Evolutionary conservation across 2,329 filamentous ascomycete genomes (phyloP).

Genomic region (Trichoderma guizhouense): DNA sequence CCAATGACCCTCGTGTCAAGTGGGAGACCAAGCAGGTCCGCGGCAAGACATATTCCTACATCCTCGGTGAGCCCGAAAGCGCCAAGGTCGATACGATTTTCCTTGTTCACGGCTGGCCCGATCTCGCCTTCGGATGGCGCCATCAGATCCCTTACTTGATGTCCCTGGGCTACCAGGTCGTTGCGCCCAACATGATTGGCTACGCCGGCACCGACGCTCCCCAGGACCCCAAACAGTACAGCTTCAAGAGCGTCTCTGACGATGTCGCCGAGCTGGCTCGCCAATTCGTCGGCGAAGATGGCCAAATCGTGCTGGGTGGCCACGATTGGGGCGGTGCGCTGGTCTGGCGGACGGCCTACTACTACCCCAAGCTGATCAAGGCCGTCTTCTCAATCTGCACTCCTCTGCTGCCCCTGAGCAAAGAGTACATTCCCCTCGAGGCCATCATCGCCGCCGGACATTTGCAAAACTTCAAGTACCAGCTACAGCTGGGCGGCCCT

Average conservation of each 20-base stretch:
- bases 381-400: slow-evolving; percentile 80
- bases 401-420: slow-evolving; percentile 59
- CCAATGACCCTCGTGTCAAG: slow-evolving; percentile 63
- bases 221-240: slow-evolving; percentile 59
- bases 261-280: slow-evolving; percentile 72
- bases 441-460: slow-evolving; percentile 51
- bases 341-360: slow-evolving; percentile 71
- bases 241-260: slow-evolving; percentile 66
- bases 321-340: slow-evolving; percentile 90
- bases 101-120: slow-evolving; percentile 74
- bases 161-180: slow-evolving; percentile 69
- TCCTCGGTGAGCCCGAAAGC: slow-evolving; percentile 49
- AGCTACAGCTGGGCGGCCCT: slow-evolving; percentile 71
- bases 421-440: slow-evolving; percentile 55
- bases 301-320: slow-evolving; percentile 73
- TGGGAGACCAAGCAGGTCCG: slow-evolving; percentile 62
- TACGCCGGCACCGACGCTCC: slow-evolving; percentile 76
- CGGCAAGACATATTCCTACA: slow-evolving; percentile 67
- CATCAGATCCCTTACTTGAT: slow-evolving; percentile 79
- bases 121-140: slow-evolving; percentile 81
- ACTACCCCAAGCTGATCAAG: slow-evolving; percentile 68
- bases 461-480: slow-evolving; percentile 75
- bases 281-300: slow-evolving; percentile 46
- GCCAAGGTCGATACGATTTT: slow-evolving; percentile 48
- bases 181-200: slow-evolving; percentile 83